Evolutionary conservation across 176 grass and related monocot genomes (phyloP).

Genomic region (Musa acuminata): DNA sequence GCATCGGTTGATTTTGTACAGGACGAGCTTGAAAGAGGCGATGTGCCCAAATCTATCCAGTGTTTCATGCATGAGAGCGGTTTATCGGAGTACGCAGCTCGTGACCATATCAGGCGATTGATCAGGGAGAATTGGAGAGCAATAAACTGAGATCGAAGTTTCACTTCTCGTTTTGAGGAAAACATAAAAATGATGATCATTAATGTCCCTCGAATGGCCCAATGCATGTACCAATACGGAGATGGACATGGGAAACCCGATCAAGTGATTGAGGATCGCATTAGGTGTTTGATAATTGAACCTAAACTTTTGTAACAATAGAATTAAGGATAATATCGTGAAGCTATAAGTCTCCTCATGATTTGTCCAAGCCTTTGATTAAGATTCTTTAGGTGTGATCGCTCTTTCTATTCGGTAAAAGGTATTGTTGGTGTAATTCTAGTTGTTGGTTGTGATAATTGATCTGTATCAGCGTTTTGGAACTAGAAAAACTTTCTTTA

Average conservation of each 20-base stretch:
- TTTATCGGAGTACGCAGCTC: conserved; percentile 2
- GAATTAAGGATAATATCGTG: too few species aligned
- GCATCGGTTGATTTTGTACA: too few species aligned
- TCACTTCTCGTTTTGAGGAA: conserved; percentile 13
- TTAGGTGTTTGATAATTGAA: conserved; percentile 6
- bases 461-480: too few species aligned
- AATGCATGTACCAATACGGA: conserved; percentile 6
- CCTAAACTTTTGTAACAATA: background rate
- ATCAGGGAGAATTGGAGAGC: conserved; percentile 8
- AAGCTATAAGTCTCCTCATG: too few species aligned
- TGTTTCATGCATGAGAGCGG: conserved; percentile 15
- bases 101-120: conserved; percentile 6
- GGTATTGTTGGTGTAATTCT: too few species aligned
- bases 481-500: too few species aligned
- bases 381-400: too few species aligned
- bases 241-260: conserved; percentile 12
- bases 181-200: background rate
- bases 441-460: too few species aligned
- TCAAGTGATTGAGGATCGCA: background rate
- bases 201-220: background rate
- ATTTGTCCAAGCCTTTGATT: too few species aligned
- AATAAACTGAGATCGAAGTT: background rate
- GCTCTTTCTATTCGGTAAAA: too few species aligned
- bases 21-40: too few species aligned
- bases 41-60: conserved; percentile 19